A percentile compares a stretch with the other conserved stretches of the same genome.
phyloP scores from a whole-genome alignment of 257 asterid species.

The Thymus mandschuricus region DNA sequence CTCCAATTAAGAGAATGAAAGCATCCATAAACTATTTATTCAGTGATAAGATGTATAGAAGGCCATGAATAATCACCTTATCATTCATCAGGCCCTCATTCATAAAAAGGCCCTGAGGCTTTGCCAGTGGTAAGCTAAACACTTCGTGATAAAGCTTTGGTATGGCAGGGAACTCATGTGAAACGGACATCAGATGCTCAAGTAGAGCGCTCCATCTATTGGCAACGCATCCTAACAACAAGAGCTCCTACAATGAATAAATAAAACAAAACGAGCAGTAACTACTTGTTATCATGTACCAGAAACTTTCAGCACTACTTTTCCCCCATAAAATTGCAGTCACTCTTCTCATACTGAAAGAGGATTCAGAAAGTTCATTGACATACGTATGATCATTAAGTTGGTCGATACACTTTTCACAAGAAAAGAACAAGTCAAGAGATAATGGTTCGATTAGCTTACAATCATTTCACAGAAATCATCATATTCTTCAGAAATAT shows the following conservation, averaged over 20 bases:
- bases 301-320: conserved; percentile 11
- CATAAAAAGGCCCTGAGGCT: conserved; percentile 34
- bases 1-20: conserved; percentile 2
- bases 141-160: conserved; percentile 59
- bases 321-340: background rate
- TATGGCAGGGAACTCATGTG: conserved; percentile 46
- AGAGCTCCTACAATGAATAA: conserved; percentile 52
- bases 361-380: background rate
- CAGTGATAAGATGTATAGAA: conserved; percentile 17
- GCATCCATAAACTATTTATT: conserved; percentile 20
- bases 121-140: conserved; percentile 41
- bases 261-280: conserved; percentile 1
- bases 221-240: conserved; percentile 63
- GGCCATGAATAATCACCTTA: conserved; percentile 45
- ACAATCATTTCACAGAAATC: conserved; percentile 55
- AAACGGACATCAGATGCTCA: conserved; percentile 56
- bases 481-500: conserved; percentile 43
- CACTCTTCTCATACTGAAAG: background rate
- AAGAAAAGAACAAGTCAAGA: conserved; percentile 2
- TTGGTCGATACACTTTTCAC: background rate
- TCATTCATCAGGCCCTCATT: conserved; percentile 44
- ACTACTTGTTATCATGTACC: conserved; percentile 15
- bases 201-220: conserved; percentile 63
- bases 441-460: conserved; percentile 39
- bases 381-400: background rate